phyloP scores from a whole-genome alignment of 2,329 filamentous ascomycete species.

The Erysiphe pulchra region DNA sequence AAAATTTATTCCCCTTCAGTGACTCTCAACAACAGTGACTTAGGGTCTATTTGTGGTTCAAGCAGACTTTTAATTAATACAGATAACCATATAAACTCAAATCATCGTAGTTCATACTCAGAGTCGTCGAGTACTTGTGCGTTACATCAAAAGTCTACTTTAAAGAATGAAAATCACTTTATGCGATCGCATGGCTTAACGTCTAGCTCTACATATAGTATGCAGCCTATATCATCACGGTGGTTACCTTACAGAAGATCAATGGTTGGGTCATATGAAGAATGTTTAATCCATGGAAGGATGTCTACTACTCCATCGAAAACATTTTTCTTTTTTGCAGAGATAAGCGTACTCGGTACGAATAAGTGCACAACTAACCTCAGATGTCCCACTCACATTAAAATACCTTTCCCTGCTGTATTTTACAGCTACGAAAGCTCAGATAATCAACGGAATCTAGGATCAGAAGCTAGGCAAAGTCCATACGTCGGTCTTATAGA shows the following conservation, averaged over 20 bases:
- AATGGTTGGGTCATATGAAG: slow-evolving; percentile 95
- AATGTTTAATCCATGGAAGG: slow-evolving; percentile 76
- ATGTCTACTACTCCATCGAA: slow-evolving; percentile 95
- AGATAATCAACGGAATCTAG: slow-evolving; percentile 28
- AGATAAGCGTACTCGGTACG: slow-evolving; percentile 78
- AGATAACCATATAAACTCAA: no score
- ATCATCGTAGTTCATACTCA: no score
- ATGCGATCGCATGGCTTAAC: no score
- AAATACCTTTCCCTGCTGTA: slow-evolving; percentile 73
- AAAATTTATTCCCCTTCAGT: no score
- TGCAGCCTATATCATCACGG: no score
- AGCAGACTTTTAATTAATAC: no score
- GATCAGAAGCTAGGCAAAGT: slow-evolving; percentile 63
- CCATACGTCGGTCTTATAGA: slow-evolving; percentile 90
- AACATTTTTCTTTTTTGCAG: slow-evolving; percentile 75
- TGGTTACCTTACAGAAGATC: slow-evolving; percentile 17
- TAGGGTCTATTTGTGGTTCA: no score
- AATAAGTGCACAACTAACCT: slow-evolving; percentile 72
- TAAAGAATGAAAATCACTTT: no score
- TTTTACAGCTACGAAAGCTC: slow-evolving; percentile 79
- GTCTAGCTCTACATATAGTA: no score
- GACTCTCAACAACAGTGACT: no score
- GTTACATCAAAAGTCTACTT: no score
- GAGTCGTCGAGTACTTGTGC: no score
- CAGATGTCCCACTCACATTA: slow-evolving; percentile 72